Evolutionary conservation across 2,329 filamentous ascomycete species (phyloP).

Genomic region (Pseudogymnoascus sp.): DNA sequence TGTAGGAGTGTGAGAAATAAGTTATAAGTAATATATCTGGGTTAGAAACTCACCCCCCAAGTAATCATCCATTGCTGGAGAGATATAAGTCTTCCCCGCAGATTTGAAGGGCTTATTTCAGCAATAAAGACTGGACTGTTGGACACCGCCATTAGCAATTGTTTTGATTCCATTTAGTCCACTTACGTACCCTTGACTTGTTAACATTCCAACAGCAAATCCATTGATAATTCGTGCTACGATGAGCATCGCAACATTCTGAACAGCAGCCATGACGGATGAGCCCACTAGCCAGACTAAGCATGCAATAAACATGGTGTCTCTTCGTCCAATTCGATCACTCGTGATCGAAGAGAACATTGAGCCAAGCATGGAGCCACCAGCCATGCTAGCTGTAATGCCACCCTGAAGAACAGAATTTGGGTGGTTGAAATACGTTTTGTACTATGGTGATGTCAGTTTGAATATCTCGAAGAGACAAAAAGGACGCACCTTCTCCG

Average conservation of each 20-base stretch:
- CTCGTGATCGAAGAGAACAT: constrained; percentile 40
- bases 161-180: not conserved
- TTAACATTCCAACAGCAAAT: constrained; percentile 65
- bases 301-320: constrained; percentile 41
- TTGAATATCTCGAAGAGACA: not conserved
- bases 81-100: constrained; percentile 39
- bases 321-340: constrained; percentile 41
- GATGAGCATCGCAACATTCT: constrained; percentile 59
- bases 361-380: constrained; percentile 43
- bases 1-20: not conserved
- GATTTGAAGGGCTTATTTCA: constrained; percentile 44
- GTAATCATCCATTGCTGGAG: constrained; percentile 43
- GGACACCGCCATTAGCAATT: not conserved
- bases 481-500: constrained; percentile 21
- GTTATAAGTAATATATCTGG: not conserved
- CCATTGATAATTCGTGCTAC: constrained; percentile 67
- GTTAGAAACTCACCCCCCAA: constrained; percentile 31
- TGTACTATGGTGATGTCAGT: not conserved
- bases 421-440: constrained; percentile 4
- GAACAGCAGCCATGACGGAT: constrained; percentile 45
- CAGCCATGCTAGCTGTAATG: constrained; percentile 44
- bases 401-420: constrained; percentile 32
- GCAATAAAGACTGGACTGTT: constrained; percentile 60
- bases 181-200: constrained; percentile 50
- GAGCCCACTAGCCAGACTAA: constrained; percentile 42